phyloP scores from a whole-genome alignment of 805 yeast genomes.

The Schizosaccharomyces japonicus region DNA sequence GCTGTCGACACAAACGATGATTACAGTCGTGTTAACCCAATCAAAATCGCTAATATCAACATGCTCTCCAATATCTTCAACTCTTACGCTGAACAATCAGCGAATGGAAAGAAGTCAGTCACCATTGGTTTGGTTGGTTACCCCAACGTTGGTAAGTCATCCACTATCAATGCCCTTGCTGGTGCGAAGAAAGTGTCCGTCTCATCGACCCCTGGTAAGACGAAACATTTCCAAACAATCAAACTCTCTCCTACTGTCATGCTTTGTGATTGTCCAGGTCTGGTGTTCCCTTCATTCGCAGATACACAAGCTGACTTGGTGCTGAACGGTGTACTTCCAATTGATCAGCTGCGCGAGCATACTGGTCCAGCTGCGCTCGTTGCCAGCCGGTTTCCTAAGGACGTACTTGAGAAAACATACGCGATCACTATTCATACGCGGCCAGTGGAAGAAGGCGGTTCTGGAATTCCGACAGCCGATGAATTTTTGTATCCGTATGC shows the following conservation, averaged over 20 bases:
- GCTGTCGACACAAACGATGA: background rate
- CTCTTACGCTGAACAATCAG: constrained; percentile 47
- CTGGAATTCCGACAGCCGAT: constrained; percentile 65
- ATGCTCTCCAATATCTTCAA: constrained; percentile 63
- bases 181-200: constrained; percentile 97
- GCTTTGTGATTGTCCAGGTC: constrained; percentile 95
- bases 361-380: constrained; percentile 74
- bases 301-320: constrained; percentile 89
- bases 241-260: constrained; percentile 58
- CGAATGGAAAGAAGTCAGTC: background rate
- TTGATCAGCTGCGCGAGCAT: constrained; percentile 82
- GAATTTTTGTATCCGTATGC: constrained; percentile 83
- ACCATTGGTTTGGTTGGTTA: constrained; percentile 84
- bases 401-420: constrained; percentile 67
- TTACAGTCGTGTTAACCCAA: constrained; percentile 13
- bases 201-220: constrained; percentile 94
- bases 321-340: constrained; percentile 95
- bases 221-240: constrained; percentile 95
- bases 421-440: constrained; percentile 70
- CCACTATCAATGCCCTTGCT: constrained; percentile 90
- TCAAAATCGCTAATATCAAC: constrained; percentile 51
- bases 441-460: constrained; percentile 66
- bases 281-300: constrained; percentile 94
- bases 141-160: constrained; percentile 84
- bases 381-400: constrained; percentile 71